These are phyloP conservation scores for Tolypocladium guangdongense DNA, from an alignment of 2,329 filamentous ascomycete species.

Conservation along the genomic window DNA sequence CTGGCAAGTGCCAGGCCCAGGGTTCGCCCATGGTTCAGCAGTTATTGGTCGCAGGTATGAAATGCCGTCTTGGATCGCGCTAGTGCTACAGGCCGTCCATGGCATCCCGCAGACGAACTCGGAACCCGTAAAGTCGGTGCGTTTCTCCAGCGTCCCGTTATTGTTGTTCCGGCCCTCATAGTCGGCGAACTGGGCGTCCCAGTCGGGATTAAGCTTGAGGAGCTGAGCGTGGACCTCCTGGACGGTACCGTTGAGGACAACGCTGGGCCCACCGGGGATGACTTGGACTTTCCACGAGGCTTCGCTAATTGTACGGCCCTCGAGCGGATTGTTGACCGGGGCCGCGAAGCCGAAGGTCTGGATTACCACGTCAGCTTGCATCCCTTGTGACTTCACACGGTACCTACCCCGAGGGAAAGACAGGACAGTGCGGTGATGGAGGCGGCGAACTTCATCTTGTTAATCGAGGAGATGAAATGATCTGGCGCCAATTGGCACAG, in stretches of 20 bases:
- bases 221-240: slow-evolving; percentile 8
- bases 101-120: not conserved
- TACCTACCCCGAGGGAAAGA: too few species aligned
- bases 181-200: slow-evolving; percentile 5
- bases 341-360: not conserved
- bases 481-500: too few species aligned
- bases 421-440: too few species aligned
- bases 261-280: slow-evolving; percentile 2
- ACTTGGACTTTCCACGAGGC: slow-evolving; percentile 7
- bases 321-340: not conserved
- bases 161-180: too few species aligned
- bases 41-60: slow-evolving; percentile 5
- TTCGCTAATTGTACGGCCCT: not conserved
- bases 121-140: not conserved
- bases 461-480: too few species aligned
- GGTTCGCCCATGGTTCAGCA: not conserved
- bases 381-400: too few species aligned
- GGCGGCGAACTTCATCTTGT: too few species aligned
- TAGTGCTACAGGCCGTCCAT: not conserved
- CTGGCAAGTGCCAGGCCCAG: slow-evolving; percentile 8
- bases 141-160: not conserved
- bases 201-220: slow-evolving; percentile 8
- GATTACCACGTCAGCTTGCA: not conserved
- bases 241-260: slow-evolving; percentile 9
- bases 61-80: slow-evolving; percentile 2